Percentiles rank a stretch among this genome's conserved stretches.
These are phyloP conservation scores for Tricholoma hemisulphureum DNA, from an alignment of 768 basidiomycete genomes.

Conservation along the genomic window DNA sequence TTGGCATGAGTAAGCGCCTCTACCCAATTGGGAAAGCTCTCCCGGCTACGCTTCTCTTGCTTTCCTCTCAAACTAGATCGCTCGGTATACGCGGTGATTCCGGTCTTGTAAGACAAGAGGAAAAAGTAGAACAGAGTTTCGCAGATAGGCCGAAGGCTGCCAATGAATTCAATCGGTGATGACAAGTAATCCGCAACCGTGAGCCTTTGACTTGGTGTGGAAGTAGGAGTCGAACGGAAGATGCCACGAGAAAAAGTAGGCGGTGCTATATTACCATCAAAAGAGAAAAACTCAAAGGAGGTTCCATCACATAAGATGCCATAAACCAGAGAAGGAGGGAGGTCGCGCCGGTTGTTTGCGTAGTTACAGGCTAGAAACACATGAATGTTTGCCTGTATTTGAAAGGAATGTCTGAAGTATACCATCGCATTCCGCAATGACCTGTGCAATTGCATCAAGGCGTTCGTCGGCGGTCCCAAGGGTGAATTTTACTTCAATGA, in stretches of 20 bases:
- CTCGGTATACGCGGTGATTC: conserved; percentile 10
- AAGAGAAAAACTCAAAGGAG: conserved; percentile 16
- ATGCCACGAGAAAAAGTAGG: conserved; percentile 9
- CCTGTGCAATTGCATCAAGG: conserved; percentile 15
- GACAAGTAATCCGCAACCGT: conserved; percentile 7
- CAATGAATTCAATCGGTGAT: conserved; percentile 8
- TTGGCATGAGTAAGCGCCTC: not conserved
- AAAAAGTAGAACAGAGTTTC: conserved; percentile 17
- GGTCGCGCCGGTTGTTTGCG: conserved; percentile 1
- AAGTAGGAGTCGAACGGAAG: conserved; percentile 11
- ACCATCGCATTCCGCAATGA: conserved; percentile 18
- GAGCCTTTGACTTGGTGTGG: conserved; percentile 6
- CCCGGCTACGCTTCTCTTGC: conserved; percentile 1
- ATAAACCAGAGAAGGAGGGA: conserved; percentile 9
- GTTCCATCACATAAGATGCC: conserved; percentile 15
- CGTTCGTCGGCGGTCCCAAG: conserved; percentile 8
- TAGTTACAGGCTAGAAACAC: conserved; percentile 9
- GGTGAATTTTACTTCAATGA: conserved; percentile 11
- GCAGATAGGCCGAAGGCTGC: conserved; percentile 15
- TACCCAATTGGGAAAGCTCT: conserved; percentile 5
- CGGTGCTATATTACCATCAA: conserved; percentile 2
- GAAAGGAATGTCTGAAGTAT: conserved; percentile 1
- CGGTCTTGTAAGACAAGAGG: conserved; percentile 9
- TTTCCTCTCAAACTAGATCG: conserved; percentile 4
- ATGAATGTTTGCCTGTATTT: not conserved